Evolutionary conservation across 2,329 filamentous ascomycete species (phyloP), one percentile per base, ranked within the genome.

Genomic region (Fusarium gaditjirri): DNA sequence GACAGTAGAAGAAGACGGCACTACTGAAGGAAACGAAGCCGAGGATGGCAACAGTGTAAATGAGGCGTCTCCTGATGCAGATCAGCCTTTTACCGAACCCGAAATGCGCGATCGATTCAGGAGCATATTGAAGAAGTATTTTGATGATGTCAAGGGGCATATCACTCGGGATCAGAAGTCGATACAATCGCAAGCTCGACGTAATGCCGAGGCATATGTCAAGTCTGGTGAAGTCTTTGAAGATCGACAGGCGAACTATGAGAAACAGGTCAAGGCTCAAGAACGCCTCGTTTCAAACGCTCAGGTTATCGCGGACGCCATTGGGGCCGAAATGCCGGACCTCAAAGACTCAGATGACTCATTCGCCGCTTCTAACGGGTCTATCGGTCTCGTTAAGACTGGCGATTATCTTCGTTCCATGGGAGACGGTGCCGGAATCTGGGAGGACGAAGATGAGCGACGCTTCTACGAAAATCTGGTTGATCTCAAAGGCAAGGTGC

Each of bases 151-250:
- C 73, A 97, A 97, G 78, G 86, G 88, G 21, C 96, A 98, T 78
- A 87, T 99, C 35, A 81, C 95, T 35, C 92, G 93, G n/a, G 94
- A 98, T 76, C 96, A 99, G 80, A 96, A 97, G 81, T 92, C 93
- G 43, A 91, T 99, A 43, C 89, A 91, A 58, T 90, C 89, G 31
- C 96, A 99, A 83, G 94, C 93, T 59, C 93, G 94, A 71, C 94
- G 95, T 75, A 99, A 99, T 82, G 95, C 96, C 2, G 96, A 99
- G 81, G 96, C 95, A 10, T 99, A 99, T 77, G 95, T 99, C 76
- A 98, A 98, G 78, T 98, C 96, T 41, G 96, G 96, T 5, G 96
- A 99, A 79, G 95, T 99, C 9, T 98, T 99, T 72, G 96, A 99
- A 80, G 96, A 99, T 78, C 92, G 96, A 55, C 96, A 99, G 80